Evolutionary conservation across 73 alveolate genomes (phyloP).

Genomic region (Paramecium sexaurelia): DNA sequence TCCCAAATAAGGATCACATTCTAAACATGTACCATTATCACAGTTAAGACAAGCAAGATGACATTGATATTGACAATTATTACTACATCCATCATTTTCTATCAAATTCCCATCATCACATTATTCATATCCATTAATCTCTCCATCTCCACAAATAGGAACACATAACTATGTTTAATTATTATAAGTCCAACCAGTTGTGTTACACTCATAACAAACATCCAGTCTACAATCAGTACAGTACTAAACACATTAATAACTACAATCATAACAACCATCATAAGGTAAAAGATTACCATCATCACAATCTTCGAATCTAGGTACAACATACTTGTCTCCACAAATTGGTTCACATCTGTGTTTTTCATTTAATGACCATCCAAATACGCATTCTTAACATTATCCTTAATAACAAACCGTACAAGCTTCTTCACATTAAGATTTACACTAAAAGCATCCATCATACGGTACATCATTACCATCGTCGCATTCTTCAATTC

Average conservation of each 20-base stretch:
- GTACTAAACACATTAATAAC: not conserved
- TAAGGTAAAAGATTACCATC: not conserved
- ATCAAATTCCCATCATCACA: slow-evolving; percentile 49
- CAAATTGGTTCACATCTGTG: not conserved
- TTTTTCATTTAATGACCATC: not conserved
- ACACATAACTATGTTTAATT: not conserved
- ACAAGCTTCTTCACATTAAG: not conserved
- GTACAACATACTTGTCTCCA: not conserved
- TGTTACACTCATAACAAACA: not conserved
- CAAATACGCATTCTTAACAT: not conserved
- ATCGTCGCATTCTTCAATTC: slow-evolving; percentile 8
- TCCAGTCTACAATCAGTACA: not conserved
- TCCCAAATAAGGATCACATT: slow-evolving; percentile 15
- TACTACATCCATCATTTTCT: slow-evolving; percentile 34
- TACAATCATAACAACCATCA: slow-evolving; percentile 7
- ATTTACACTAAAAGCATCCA: slow-evolving; percentile 4
- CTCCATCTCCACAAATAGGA: slow-evolving; percentile 60
- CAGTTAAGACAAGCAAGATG: not conserved
- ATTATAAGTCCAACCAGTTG: slow-evolving; percentile 27
- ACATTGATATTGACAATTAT: not conserved
- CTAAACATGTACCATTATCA: not conserved
- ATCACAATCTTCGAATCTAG: not conserved
- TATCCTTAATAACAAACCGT: not conserved
- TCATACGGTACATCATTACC: slow-evolving; percentile 6
- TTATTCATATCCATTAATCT: not conserved